Evolutionary conservation across 768 basidiomycete species (phyloP), one percentile per base, ranked within the genome.

Genomic region (Kwoniella dendrophila): DNA sequence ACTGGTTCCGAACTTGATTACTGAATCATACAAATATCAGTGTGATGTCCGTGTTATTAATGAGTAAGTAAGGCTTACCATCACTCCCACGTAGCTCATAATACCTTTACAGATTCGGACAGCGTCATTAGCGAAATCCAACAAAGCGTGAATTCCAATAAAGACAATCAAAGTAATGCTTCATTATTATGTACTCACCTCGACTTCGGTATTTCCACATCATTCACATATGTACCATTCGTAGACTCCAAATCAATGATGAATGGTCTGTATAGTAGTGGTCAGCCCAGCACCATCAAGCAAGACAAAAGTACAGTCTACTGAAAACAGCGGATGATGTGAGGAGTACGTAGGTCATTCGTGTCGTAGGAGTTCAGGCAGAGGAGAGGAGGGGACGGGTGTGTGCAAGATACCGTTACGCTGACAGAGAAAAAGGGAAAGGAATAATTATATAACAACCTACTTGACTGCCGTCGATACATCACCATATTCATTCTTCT

Each of bases 221-320:
- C 90, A 71, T 98, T 98, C 47, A 99, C 95, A 68, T 85, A 83
- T 0, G 96, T 98, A 1, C 90, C 87, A 75, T 99, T 99, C 2
- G 96, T 97, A n/a, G 93, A 96, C 70, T 99, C 94, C 8, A 99
- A 85, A 80, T 99, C 96, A 62, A 99, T 96, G 51, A 99, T 85
- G 78, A 93, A 99, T 1, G 96, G 93, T 74, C 93, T 98, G 67
- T 14, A 55, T 30, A 16, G 36, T n/a, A n/a, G n/a, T n/a, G n/a
- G n/a, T n/a, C n/a, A n/a, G n/a, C n/a, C n/a, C n/a, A n/a, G n/a
- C n/a, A n/a, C n/a, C n/a, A n/a, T n/a, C n/a, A n/a, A n/a, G n/a
- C n/a, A n/a, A n/a, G n/a, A n/a, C n/a, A n/a, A n/a, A n/a, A n/a
- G n/a, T n/a, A n/a, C 38, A 47, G 34, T 34, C 50, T 41, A 24